A percentile compares a stretch with the other conserved stretches of the same genome.
Conservation (phyloP, 2,329 filamentous ascomycete genomes). For the Aspergillus brunneoviolaceus region DNA sequence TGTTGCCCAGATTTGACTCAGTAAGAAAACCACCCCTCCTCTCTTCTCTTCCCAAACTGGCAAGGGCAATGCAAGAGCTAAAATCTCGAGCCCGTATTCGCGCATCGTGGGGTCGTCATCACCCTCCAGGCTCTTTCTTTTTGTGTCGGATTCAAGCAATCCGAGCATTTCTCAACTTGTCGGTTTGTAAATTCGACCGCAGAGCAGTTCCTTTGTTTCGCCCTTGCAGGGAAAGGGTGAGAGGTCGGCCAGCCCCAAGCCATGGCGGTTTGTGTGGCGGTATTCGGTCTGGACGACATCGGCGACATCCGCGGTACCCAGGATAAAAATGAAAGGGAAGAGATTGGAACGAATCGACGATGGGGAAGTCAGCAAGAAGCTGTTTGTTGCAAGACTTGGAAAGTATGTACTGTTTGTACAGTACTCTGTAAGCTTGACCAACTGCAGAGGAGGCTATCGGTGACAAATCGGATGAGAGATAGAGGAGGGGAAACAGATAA, state of each 20-base stretch:
- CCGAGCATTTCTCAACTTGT: not conserved
- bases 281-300: slow-evolving; percentile 13
- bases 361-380: slow-evolving; percentile 1
- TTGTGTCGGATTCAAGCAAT: not conserved
- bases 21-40: not conserved
- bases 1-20: not conserved
- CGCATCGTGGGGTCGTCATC: not conserved
- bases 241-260: slow-evolving; percentile 3
- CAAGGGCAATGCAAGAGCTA: not conserved
- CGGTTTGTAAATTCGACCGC: not conserved
- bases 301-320: slow-evolving; percentile 21
- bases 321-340: slow-evolving; percentile 10
- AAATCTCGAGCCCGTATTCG: not conserved
- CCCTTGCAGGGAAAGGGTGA: not conserved
- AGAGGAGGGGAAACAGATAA: not conserved
- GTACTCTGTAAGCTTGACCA: slow-evolving; percentile 2
- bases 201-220: slow-evolving; percentile 8
- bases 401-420: too few species aligned
- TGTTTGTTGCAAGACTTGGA: slow-evolving; percentile 3
- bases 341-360: not conserved
- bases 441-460: slow-evolving; percentile 8
- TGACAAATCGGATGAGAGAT: not conserved
- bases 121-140: not conserved
- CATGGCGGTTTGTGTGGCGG: slow-evolving; percentile 18
- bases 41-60: not conserved